Evolutionary conservation across 805 yeast genomes (phyloP).

Genomic region (Monosporozyma servazzii): DNA sequence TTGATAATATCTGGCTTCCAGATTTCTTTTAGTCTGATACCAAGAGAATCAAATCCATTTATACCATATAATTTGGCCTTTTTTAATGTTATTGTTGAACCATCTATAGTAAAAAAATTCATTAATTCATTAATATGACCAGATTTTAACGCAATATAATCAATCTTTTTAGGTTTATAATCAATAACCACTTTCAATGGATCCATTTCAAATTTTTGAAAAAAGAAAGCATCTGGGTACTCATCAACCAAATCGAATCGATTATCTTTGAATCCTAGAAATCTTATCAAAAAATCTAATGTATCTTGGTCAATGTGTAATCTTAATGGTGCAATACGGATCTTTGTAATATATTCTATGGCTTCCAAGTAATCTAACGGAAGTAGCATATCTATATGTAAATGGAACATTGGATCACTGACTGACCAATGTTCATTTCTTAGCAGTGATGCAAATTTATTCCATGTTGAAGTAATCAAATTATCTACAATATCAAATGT

Average conservation of each 20-base stretch:
- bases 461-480: conserved; percentile 85
- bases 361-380: conserved; percentile 60
- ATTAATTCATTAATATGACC: conserved; percentile 79
- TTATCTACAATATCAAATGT: conserved; percentile 63
- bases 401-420: conserved; percentile 48
- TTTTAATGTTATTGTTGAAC: conserved; percentile 60
- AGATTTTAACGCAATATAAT: conserved; percentile 73
- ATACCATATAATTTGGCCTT: conserved; percentile 63
- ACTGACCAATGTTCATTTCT: conserved; percentile 56
- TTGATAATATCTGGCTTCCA: conserved; percentile 86
- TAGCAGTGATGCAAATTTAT: conserved; percentile 65
- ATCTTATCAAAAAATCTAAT: conserved; percentile 69
- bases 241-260: conserved; percentile 53
- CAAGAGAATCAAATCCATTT: conserved; percentile 59
- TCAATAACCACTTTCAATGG: conserved; percentile 61
- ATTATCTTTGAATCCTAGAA: conserved; percentile 68
- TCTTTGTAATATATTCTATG: conserved; percentile 50
- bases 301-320: conserved; percentile 91
- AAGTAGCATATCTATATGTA: conserved; percentile 48
- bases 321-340: conserved; percentile 59
- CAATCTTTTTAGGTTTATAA: conserved; percentile 85
- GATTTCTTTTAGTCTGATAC: conserved; percentile 45
- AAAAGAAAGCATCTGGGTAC: conserved; percentile 54
- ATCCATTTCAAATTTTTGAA: conserved; percentile 58
- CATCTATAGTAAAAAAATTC: conserved; percentile 84